These are phyloP conservation scores for Flaveria ramosissima DNA, from an alignment of 129 eudicot genomes.

Conservation along the genomic window DNA sequence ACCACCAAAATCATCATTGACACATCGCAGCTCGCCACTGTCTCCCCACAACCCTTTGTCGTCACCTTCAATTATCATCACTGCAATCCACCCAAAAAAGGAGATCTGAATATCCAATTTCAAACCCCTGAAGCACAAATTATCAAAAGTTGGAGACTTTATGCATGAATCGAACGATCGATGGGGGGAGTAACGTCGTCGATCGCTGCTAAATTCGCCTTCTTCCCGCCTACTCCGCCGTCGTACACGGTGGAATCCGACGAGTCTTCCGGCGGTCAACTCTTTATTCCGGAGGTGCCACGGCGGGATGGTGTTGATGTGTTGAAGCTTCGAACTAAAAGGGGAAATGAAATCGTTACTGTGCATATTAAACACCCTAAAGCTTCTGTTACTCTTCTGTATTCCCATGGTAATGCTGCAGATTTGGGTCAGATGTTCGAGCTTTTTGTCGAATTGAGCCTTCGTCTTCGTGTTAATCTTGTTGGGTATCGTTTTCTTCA, in stretches of 20 bases:
- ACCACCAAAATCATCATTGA: constrained; percentile 8
- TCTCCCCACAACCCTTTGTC: constrained; percentile 26
- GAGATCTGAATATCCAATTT: too few relatives aligned
- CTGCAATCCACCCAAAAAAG: too few relatives aligned
- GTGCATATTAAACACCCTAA: constrained; percentile 74
- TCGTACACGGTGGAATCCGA: constrained; percentile 73
- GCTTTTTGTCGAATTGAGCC: constrained; percentile 86
- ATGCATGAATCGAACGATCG: constrained; percentile 45
- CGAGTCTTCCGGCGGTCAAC: constrained; percentile 44
- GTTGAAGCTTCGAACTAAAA: constrained; percentile 68
- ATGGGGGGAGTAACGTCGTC: constrained; percentile 99
- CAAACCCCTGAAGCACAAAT: too few relatives aligned
- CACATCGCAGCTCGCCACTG: constrained; percentile 21
- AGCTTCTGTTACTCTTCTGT: constrained; percentile 75
- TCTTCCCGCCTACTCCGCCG: constrained; percentile 97
- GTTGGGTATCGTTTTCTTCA: constrained; percentile 68
- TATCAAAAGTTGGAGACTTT: neutral
- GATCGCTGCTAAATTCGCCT: constrained; percentile 96
- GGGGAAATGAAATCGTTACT: constrained; percentile 80
- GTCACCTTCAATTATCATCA: constrained; percentile 5
- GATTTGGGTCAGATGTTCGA: constrained; percentile 98
- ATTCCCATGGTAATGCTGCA: constrained; percentile 97
- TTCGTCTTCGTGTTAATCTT: constrained; percentile 79
- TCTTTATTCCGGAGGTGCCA: constrained; percentile 75
- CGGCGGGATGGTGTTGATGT: constrained; percentile 72